Evolutionary conservation across 1,284 basidiomycete genomes (phyloP).

Genomic region (Pseudozyma thailandica): DNA sequence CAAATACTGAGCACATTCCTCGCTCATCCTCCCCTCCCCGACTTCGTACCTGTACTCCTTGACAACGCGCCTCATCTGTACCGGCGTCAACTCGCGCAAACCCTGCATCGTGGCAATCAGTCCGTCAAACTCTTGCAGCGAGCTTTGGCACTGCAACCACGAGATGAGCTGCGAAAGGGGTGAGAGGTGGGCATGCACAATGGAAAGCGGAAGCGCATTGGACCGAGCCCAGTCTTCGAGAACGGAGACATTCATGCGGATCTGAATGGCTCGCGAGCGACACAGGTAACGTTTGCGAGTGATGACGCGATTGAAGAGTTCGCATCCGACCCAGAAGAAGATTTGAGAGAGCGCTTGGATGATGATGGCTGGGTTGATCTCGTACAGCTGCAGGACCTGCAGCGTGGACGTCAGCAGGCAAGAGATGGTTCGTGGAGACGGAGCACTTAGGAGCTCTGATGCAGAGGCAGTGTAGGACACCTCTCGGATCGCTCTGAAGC

Average conservation of each 20-base stretch:
- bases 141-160: conserved; percentile 80
- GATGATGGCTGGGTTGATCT: conserved; percentile 88
- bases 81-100: conserved; percentile 85
- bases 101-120: conserved; percentile 89
- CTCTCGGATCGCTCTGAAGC: conserved; percentile 38
- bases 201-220: conserved; percentile 81
- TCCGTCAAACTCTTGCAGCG: conserved; percentile 78
- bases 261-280: conserved; percentile 87
- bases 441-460: conserved; percentile 42
- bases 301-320: conserved; percentile 94
- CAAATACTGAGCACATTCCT: conserved; percentile 92
- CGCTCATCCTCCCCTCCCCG: conserved; percentile 88
- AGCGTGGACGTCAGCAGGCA: conserved; percentile 88
- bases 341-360: conserved; percentile 95
- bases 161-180: conserved; percentile 85
- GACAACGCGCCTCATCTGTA: conserved; percentile 93
- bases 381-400: conserved; percentile 83
- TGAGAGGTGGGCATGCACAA: conserved; percentile 80
- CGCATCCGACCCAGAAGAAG: conserved; percentile 84
- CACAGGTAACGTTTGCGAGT: conserved; percentile 96
- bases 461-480: conserved; percentile 47
- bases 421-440: conserved; percentile 76
- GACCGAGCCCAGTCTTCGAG: conserved; percentile 91
- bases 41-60: conserved; percentile 95
- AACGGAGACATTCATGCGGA: conserved; percentile 84